Evolutionary conservation across 176 grass and related monocot species (phyloP).

Genomic region (Tillandsia fasciculata): DNA sequence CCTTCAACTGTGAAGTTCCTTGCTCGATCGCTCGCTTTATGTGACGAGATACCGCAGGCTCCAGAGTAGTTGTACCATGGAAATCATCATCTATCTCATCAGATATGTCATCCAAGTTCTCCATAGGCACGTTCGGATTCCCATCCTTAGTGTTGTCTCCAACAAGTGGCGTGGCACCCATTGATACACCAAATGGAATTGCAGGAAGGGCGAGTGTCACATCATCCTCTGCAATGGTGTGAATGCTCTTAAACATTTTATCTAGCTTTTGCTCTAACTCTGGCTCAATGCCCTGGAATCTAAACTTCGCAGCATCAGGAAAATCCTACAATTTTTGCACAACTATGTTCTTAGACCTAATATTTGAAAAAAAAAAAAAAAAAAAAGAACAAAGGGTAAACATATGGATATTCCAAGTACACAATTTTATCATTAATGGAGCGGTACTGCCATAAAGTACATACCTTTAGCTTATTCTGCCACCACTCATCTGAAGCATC

Average conservation of each 20-base stretch:
- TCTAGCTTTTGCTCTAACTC: conserved; percentile 29
- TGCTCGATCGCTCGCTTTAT: too few relatives aligned
- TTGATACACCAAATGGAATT: conserved; percentile 4
- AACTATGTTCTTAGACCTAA: background rate
- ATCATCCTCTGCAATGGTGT: conserved; percentile 6
- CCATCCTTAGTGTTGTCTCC: too few relatives aligned
- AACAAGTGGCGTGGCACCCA: background rate
- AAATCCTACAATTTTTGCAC: conserved; percentile 6
- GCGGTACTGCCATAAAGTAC: background rate
- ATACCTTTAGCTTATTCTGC: conserved; percentile 29
- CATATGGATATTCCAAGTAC: background rate
- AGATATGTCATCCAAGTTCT: too few relatives aligned
- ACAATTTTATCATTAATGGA: background rate
- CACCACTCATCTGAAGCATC: conserved; percentile 22
- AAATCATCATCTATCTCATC: too few relatives aligned
- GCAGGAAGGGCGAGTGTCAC: conserved; percentile 4
- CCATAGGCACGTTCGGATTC: too few relatives aligned
- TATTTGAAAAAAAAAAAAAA: background rate
- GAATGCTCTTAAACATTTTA: conserved; percentile 16
- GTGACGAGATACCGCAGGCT: too few relatives aligned
- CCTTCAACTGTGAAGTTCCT: conserved; percentile 5
- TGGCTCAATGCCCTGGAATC: conserved; percentile 19
- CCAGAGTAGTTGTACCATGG: too few relatives aligned
- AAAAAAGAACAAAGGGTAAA: background rate
- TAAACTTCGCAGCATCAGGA: conserved; percentile 27